Evolutionary conservation across 2,329 filamentous ascomycete genomes (phyloP), one percentile per base, ranked within the genome.

Genomic region (Claviceps monticola): DNA sequence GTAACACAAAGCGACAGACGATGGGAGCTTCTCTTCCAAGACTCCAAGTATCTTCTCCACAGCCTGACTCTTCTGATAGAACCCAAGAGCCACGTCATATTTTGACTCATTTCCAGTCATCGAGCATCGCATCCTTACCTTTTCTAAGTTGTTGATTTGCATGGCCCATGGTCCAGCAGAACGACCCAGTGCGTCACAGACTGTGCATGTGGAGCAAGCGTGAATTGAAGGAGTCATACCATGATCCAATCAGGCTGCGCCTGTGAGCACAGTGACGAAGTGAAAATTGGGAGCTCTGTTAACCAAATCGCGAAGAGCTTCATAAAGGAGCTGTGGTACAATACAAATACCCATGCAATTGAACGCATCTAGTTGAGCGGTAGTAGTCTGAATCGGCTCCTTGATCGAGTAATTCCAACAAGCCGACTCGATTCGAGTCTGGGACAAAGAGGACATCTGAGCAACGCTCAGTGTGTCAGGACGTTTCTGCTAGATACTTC

Each of bases 241-340:
- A 54, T 52, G 53, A 48, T 45, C 50, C 53, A 52, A 52, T 50
- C 50, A 54, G 50, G 29, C 26, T 23, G 49, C 29, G 45, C 47
- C 6, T 36, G 37, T 49, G 50, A 52, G 48, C 38, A 52, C 23
- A 29, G 3, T 29, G 26, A 29, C 26, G 26, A 29, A 29, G 26
- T 9, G 26, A 29, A 29, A 29, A 29, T 29, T 29, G 26, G 3
- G 17, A 34, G 14, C 42, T 41, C 23, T 49, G 23, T 47, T 41
- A 34, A 44, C 48, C 43, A 37, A 44, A 34, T 11, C 3, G 29
- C 42, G n/a, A 23, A 53, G 37, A 19, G 37, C 47, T 50, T 46
- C 9, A 37, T 29, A 16, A 16, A 34, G 2, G 17, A 42, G 51
- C 37, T 43, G 34, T n/a, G n/a, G 19, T 37, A 41, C 6, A 8